These are phyloP conservation scores for Salinomyces thailandicus DNA, from an alignment of 2,329 filamentous ascomycete species.

Conservation along the genomic window DNA sequence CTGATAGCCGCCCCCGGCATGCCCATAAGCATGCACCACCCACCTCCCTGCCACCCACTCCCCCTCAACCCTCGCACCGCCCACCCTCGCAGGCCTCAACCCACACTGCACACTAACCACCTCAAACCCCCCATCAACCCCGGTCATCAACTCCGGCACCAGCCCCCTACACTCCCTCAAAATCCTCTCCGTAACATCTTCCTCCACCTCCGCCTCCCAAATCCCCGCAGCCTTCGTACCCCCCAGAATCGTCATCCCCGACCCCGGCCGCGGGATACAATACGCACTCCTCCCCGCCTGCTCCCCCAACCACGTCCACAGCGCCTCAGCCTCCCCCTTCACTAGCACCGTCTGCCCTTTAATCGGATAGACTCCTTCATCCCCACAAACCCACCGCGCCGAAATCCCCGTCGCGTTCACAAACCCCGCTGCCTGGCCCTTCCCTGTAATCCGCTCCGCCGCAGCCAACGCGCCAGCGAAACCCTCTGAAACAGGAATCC, in stretches of 20 bases:
- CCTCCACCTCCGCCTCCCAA: constrained; percentile 26
- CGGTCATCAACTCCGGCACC: constrained; percentile 28
- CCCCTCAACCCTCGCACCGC: constrained; percentile 34
- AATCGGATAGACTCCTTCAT: constrained; percentile 31
- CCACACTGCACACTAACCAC: constrained; percentile 35
- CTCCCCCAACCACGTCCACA: constrained; percentile 22
- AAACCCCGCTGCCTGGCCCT: constrained; percentile 12
- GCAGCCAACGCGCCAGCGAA: constrained; percentile 21
- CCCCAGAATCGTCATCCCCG: constrained; percentile 34
- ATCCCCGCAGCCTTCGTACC: constrained; percentile 34
- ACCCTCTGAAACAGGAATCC: constrained; percentile 20
- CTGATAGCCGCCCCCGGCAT: constrained; percentile 36
- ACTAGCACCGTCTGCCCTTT: constrained; percentile 39
- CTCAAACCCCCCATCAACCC: constrained; percentile 30
- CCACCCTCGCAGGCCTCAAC: constrained; percentile 34
- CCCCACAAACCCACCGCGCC: constrained; percentile 28
- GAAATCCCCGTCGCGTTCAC: constrained; percentile 37
- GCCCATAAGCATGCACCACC: constrained; percentile 40
- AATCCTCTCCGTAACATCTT: constrained; percentile 27
- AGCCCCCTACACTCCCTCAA: constrained; percentile 26
- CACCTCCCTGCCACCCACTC: constrained; percentile 25
- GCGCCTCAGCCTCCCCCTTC: constrained; percentile 29
- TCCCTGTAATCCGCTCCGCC: constrained; percentile 18
- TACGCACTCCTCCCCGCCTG: constrained; percentile 28
- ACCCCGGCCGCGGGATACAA: constrained; percentile 33